Evolutionary conservation across 768 basidiomycete genomes (phyloP).

Genomic region (Antrodiella citrinella): DNA sequence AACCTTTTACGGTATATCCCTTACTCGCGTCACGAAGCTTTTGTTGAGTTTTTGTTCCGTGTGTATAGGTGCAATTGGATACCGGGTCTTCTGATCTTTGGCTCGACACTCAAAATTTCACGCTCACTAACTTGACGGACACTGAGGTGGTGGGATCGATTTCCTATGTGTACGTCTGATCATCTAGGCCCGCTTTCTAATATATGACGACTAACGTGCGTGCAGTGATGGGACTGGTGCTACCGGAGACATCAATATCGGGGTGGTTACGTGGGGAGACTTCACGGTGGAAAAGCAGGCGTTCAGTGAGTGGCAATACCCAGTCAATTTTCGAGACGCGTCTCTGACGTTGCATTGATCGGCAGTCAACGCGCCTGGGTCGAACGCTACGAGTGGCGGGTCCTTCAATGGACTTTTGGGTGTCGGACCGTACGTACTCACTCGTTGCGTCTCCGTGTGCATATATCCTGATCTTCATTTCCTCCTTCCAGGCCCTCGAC

Average conservation of each 20-base stretch:
- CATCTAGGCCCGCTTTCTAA: background rate
- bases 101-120: conserved; percentile 4
- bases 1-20: background rate
- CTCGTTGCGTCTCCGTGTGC: no score
- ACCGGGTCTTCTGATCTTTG: conserved; percentile 11
- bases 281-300: conserved; percentile 3
- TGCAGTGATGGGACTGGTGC: conserved; percentile 1
- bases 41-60: background rate
- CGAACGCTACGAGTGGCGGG: conserved; percentile 1
- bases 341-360: no score
- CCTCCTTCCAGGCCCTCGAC: background rate
- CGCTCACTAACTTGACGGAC: background rate
- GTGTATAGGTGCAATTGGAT: conserved; percentile 10
- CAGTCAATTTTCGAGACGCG: no score
- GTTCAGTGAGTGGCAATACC: conserved; percentile 4
- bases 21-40: background rate
- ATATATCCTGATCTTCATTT: no score
- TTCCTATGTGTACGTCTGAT: background rate
- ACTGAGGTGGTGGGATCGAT: background rate
- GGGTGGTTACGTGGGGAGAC: conserved; percentile 1
- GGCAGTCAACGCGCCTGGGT: conserved; percentile 3
- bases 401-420: conserved; percentile 1
- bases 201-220: background rate
- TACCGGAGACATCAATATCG: background rate
- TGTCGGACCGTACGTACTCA: conserved; percentile 4